Percentiles rank a stretch among this genome's conserved stretches.
Conservation (phyloP, 2,329 filamentous ascomycete genomes). For the Didymosphaeria variabile region DNA sequence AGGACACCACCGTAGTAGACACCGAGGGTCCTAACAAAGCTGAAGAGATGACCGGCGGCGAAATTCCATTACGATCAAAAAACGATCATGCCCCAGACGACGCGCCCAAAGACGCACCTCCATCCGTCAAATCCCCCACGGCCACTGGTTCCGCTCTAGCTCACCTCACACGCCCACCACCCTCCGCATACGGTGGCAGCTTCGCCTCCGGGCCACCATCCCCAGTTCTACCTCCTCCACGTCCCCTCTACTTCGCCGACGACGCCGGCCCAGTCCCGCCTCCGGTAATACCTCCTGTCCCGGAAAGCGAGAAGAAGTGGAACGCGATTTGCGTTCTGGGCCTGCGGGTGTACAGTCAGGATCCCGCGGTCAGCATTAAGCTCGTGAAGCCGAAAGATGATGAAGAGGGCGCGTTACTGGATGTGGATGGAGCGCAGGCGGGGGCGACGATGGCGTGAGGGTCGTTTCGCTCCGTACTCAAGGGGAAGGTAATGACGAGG, state of each 20-base stretch:
- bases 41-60: background rate
- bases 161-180: background rate
- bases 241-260: background rate
- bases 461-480: conserved; percentile 17
- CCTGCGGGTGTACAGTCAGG: conserved; percentile 58
- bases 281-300: conserved; percentile 7
- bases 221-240: background rate
- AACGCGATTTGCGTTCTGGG: conserved; percentile 69
- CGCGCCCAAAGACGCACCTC: background rate
- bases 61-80: background rate
- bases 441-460: conserved; percentile 43
- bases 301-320: conserved; percentile 53
- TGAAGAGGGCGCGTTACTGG: conserved; percentile 43
- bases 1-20: background rate
- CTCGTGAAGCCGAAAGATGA: conserved; percentile 39
- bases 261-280: conserved; percentile 10
- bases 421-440: conserved; percentile 42
- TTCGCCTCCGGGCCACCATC: conserved; percentile 1
- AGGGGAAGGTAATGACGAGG: too few species aligned
- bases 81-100: background rate
- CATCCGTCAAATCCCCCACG: background rate
- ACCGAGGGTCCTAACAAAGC: background rate
- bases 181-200: background rate
- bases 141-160: background rate
- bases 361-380: conserved; percentile 42